Conservation (phyloP, 192 early-diverging fungal species). For the Entrophospora sp. region DNA sequence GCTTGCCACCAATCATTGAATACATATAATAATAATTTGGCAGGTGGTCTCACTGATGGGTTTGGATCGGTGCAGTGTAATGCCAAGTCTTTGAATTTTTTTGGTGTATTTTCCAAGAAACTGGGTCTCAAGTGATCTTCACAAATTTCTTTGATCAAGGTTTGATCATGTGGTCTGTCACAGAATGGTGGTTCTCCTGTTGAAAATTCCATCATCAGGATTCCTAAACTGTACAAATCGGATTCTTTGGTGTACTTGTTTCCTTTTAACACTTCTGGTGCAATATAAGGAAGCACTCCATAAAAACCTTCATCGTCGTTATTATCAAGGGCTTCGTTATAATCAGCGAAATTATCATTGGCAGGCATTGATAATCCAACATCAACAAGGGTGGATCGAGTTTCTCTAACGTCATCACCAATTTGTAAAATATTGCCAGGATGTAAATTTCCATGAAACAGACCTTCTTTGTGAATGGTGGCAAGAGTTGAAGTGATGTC, state of each 20-base stretch:
- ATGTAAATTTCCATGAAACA: slow-evolving; percentile 10
- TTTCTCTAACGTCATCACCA: not conserved
- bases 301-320: not conserved
- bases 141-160: slow-evolving; percentile 8
- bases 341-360: not conserved
- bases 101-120: not conserved
- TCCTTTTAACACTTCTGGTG: not conserved
- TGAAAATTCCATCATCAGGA: slow-evolving; percentile 4
- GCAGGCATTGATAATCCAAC: not conserved
- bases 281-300: slow-evolving; percentile 11
- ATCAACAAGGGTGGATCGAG: not conserved
- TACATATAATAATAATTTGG: not conserved
- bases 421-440: not conserved
- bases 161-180: not conserved
- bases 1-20: not conserved
- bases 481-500: not conserved
- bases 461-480: not conserved
- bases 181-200: not conserved
- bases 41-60: not conserved
- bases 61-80: not conserved
- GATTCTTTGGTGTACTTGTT: not conserved
- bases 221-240: slow-evolving; percentile 7
- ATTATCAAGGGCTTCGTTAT: too few species aligned
- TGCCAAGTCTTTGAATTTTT: not conserved
- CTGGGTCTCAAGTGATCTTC: not conserved